Base-by-base conservation (phyloP, 2,329 filamentous ascomycete genomes). In the Pleurostoma richardsiae region DNA sequence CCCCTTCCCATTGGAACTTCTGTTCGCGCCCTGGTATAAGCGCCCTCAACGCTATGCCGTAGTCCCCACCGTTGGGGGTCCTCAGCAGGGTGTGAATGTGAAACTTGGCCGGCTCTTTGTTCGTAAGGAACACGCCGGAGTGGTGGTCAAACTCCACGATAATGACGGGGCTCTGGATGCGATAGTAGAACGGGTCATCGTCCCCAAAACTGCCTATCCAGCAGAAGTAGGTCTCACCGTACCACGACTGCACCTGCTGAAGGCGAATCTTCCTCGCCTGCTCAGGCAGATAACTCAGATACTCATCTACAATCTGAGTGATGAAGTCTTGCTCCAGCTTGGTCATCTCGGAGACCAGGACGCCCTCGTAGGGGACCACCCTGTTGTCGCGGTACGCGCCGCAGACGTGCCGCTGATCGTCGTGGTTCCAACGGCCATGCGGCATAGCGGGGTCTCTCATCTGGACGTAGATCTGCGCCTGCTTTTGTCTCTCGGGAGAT, bases 91-190 rank as follows among this genome's bases (percentile, higher is more conserved):
- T 91, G 61, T 92, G 88, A 27, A 88, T 86, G 56, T 92, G 88
- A 56, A 88, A 92, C 63, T 86, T 88, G 30, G 82, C 82, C 0
- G 87, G 87, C 63, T 87, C 79, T 42, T 72, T 71, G 59, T 91
- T 92, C 1, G 75, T 82, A 57, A 92, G 63, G 55, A 90, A 91
- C 0, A 91, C 87, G 0, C 87, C 86, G 0, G 82, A 87, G 62
- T 91, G 87, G 58, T 90, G 85, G 56, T 91, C 88, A 56, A 92
- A 88, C 71, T 92, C 88, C 44, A 85, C 70, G 2, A 91, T 69
- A 0, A 89, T 71, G 0, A 91, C 86, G 0, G 86, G 86, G 53
- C 80, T 89, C 64, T 92, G 87, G 4, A 92, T 76, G 1, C 88
- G 76, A 57, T 83, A 92, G 63, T 91, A 92, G 57, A 88, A 92